These are phyloP conservation scores for Blastosporella zonata DNA, from an alignment of 1,284 basidiomycete genomes.

Conservation along the genomic window DNA sequence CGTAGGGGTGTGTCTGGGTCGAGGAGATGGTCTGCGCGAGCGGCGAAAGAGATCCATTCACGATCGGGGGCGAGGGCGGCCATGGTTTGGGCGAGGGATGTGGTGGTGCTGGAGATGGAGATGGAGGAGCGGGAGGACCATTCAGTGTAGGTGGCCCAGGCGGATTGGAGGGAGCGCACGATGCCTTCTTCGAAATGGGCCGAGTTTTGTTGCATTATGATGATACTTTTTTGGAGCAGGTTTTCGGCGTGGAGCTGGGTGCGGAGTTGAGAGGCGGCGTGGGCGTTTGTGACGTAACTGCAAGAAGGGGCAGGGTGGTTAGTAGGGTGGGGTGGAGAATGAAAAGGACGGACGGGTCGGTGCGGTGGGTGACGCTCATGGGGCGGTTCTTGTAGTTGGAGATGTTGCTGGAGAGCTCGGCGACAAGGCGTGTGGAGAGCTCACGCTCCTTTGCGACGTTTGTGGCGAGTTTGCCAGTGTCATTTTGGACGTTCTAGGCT, in stretches of 20 bases:
- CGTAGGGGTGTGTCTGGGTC: conserved; percentile 95
- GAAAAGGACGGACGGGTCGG: conserved; percentile 70
- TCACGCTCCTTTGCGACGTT: conserved; percentile 94
- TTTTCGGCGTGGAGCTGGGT: conserved; percentile 98
- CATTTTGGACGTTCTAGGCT: conserved; percentile 99
- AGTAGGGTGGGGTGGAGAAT: conserved; percentile 1
- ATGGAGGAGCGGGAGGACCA: conserved; percentile 89
- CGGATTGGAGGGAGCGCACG: conserved; percentile 92
- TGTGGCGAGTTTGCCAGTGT: conserved; percentile 94
- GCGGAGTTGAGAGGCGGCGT: conserved; percentile 85
- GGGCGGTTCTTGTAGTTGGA: conserved; percentile 95
- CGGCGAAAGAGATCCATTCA: conserved; percentile 97
- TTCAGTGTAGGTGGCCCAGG: conserved; percentile 95
- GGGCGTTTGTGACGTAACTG: conserved; percentile 72
- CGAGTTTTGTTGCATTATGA: conserved; percentile 98
- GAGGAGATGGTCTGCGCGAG: conserved; percentile 91
- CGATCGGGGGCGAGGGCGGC: conserved; percentile 84
- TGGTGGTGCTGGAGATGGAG: conserved; percentile 82
- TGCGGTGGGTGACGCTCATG: conserved; percentile 78
- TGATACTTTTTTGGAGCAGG: conserved; percentile 95
- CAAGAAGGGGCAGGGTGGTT: neutral
- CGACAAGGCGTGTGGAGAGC: conserved; percentile 82
- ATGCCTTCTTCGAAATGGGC: conserved; percentile 98
- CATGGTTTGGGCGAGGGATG: conserved; percentile 76
- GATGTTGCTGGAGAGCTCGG: conserved; percentile 86